Evolutionary conservation across 1,139 yeast genomes (phyloP), one percentile per base, ranked within the genome.

Genomic region (Pichia sp.): DNA sequence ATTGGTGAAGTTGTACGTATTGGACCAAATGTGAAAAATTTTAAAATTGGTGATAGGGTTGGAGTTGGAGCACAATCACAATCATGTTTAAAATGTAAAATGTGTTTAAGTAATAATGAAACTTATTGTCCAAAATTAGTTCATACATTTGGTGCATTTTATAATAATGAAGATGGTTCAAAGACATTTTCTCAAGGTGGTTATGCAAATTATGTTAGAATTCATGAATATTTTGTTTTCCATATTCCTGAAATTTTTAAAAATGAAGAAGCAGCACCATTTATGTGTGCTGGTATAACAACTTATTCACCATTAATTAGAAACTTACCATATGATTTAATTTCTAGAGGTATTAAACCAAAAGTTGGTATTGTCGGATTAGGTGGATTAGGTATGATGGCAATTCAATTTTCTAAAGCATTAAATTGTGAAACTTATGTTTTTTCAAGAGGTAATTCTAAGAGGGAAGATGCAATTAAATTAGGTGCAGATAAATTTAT

Each of bases 251-350:
- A 78, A n/a, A 61, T 48, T 24, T 58, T 78, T 49, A 62, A 66
- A 23, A 61, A 72, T 26, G 68, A 65, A 43, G 61, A 65, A 42
- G 85, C 79, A 33, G 84, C 83, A 20, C 85, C 86, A 26, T 68
- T 81, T 58, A 64, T 80, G 67, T 81, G 87, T 66, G 86, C 80
- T 36, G 87, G 87, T 47, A 66, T 78, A 55, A 81, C 87, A 23
- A 78, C 74, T 2, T 80, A 66, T 63, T 68, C 79, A 6, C 87
- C 87, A 36, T 60, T 80, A 50, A 63, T 54, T 50, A 71, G 73
- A 46, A 71, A 72, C 47, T 34, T 54, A 28, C 57, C 57, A 30
- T 31, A 32, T 31, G 42, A 43, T 35, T 37, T 35, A 27, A 35
- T 51, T 34, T 30, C 37, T 10, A 45, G 28, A 24, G 80, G 77